A percentile compares a stretch with the other conserved stretches of the same genome.
Conservation (phyloP, 2,329 filamentous ascomycete species). For the Hymenoscyphus scutula region DNA sequence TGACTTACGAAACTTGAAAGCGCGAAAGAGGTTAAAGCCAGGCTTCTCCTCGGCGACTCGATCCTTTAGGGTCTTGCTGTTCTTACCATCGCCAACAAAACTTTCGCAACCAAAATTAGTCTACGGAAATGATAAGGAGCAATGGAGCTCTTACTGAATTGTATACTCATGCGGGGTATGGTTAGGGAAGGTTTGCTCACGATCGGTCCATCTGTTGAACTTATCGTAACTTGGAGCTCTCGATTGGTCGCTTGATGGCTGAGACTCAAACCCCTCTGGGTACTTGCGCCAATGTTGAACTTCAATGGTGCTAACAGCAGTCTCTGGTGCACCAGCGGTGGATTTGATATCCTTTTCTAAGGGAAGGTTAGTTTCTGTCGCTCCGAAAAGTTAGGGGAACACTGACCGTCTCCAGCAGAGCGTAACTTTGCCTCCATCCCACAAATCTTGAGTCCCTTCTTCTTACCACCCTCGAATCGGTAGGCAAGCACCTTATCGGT, state of each 20-base stretch:
- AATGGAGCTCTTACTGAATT: conserved; percentile 19
- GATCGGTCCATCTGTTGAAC: conserved; percentile 22
- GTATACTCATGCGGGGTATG: conserved; percentile 23
- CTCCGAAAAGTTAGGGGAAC: background rate
- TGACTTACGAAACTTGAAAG: background rate
- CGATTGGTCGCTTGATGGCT: background rate
- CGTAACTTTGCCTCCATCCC: conserved; percentile 20
- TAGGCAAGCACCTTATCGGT: conserved; percentile 14
- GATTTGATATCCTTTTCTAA: conserved; percentile 4
- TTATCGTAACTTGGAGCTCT: conserved; percentile 24
- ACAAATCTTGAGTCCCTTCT: conserved; percentile 4
- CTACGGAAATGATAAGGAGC: background rate
- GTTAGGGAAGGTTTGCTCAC: conserved; percentile 14
- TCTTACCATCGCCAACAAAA: conserved; percentile 15
- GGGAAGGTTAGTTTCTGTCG: background rate
- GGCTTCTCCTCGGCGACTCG: conserved; percentile 16
- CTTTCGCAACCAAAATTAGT: conserved; percentile 7
- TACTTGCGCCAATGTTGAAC: conserved; percentile 19
- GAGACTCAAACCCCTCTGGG: background rate
- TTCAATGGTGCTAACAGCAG: conserved; percentile 19
- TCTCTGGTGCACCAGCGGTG: background rate
- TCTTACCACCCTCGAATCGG: conserved; percentile 7
- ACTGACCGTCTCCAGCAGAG: conserved; percentile 15
- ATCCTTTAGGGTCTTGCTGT: conserved; percentile 12
- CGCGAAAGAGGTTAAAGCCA: conserved; percentile 22